A percentile compares a stretch with the other conserved stretches of the same genome.
These are phyloP conservation scores for Termitomyces sp. DNA, from an alignment of 768 basidiomycete genomes.

Conservation along the genomic window DNA sequence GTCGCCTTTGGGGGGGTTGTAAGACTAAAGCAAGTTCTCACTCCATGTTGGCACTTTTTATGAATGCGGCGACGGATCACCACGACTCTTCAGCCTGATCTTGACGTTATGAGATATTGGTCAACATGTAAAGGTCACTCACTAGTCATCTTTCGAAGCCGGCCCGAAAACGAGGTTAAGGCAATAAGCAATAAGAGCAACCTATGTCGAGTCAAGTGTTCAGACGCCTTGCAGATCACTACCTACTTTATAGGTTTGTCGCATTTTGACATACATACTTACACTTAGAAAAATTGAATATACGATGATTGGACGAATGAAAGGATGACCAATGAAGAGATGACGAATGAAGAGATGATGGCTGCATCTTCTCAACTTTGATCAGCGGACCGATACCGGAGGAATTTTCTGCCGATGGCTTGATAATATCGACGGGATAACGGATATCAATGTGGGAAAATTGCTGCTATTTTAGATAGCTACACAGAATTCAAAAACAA, in stretches of 20 bases:
- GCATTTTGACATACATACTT: not conserved
- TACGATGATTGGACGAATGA: no score
- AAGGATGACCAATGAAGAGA: no score
- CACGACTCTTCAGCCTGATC: conserved; percentile 6
- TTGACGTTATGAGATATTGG: conserved; percentile 28
- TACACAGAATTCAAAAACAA: no score
- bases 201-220: not conserved
- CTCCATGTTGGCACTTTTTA: conserved; percentile 8
- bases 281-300: no score
- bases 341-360: not conserved
- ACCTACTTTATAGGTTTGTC: not conserved
- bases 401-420: not conserved
- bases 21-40: not conserved
- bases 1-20: not conserved
- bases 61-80: conserved; percentile 19
- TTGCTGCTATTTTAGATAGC: not conserved
- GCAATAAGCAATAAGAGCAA: not conserved
- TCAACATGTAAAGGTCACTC: conserved; percentile 13
- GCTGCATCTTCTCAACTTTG: not conserved
- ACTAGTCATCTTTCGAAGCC: not conserved
- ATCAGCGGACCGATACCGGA: not conserved
- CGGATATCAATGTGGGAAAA: not conserved
- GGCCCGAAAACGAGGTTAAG: conserved; percentile 11
- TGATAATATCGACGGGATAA: no score
- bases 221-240: not conserved